phyloP scores from a whole-genome alignment of 2,329 filamentous ascomycete genomes.

The Fusarium torulosum region DNA sequence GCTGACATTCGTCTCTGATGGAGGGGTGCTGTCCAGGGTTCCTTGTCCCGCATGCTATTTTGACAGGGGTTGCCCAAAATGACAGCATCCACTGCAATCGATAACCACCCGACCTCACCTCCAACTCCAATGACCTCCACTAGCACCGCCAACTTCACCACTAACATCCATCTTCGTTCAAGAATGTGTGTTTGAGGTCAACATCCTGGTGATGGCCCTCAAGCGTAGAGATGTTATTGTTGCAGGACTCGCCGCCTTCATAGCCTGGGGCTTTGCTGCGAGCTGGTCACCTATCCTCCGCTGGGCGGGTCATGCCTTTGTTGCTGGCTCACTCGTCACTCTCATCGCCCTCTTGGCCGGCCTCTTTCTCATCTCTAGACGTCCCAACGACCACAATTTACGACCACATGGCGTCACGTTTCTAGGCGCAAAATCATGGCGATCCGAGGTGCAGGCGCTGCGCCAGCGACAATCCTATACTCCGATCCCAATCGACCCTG shows the following conservation, averaged over 20 bases:
- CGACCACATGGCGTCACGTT: slow-evolving; percentile 68
- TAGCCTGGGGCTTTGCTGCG: slow-evolving; percentile 89
- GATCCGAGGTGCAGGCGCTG: slow-evolving; percentile 75
- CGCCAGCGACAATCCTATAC: slow-evolving; percentile 75
- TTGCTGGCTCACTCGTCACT: slow-evolving; percentile 73
- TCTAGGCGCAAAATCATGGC: slow-evolving; percentile 73
- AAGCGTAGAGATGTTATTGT: slow-evolving; percentile 78
- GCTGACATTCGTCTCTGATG: not conserved
- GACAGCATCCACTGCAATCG: slow-evolving; percentile 46
- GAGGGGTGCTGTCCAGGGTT: slow-evolving; percentile 31
- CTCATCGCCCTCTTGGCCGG: slow-evolving; percentile 67
- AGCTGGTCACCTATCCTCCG: slow-evolving; percentile 86
- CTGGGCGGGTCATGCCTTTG: slow-evolving; percentile 87
- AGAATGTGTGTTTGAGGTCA: slow-evolving; percentile 52
- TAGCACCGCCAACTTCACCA: slow-evolving; percentile 34
- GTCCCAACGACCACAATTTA: slow-evolving; percentile 56
- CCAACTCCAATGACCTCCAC: slow-evolving; percentile 25
- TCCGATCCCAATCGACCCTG: slow-evolving; percentile 77
- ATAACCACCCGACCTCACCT: slow-evolving; percentile 39
- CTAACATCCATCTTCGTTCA: slow-evolving; percentile 39
- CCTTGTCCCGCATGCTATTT: slow-evolving; percentile 29
- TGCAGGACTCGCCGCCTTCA: slow-evolving; percentile 76
- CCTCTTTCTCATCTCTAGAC: slow-evolving; percentile 67
- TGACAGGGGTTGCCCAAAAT: slow-evolving; percentile 42
- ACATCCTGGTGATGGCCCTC: slow-evolving; percentile 71